phyloP scores from a whole-genome alignment of 768 basidiomycete genomes.

The Rossbeevera mucosa region DNA sequence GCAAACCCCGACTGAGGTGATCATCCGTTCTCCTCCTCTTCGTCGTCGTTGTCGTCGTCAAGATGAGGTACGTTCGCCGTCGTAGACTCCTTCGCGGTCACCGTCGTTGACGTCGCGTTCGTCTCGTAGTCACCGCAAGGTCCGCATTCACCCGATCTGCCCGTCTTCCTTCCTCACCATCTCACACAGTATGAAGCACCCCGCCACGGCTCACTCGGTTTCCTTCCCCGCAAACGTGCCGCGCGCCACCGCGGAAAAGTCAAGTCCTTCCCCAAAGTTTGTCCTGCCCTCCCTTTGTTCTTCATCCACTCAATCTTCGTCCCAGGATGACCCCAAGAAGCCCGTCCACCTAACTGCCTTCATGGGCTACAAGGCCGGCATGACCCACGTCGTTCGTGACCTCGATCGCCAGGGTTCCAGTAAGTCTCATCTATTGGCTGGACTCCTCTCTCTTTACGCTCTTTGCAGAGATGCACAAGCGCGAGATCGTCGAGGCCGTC shows the following conservation, averaged over 20 bases:
- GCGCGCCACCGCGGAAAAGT: constrained; percentile 98
- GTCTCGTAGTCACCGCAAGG: constrained; percentile 78
- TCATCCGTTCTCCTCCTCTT: constrained; percentile 5
- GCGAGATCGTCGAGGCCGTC: constrained; percentile 98
- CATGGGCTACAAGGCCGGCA: constrained; percentile 99
- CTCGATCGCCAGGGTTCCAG: constrained; percentile 99
- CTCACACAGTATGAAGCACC: constrained; percentile 87
- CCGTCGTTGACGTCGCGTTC: neutral
- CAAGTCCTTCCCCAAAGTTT: constrained; percentile 97
- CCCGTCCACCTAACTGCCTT: constrained; percentile 97
- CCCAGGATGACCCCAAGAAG: constrained; percentile 98
- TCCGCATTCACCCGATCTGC: constrained; percentile 33
- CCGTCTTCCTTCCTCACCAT: constrained; percentile 10
- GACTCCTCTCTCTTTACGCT: neutral
- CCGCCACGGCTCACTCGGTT: constrained; percentile 96
- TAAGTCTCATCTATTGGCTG: constrained; percentile 41
- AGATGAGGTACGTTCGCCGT: constrained; percentile 58
- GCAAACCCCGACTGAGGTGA: constrained; percentile 21
- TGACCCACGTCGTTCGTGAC: constrained; percentile 99
- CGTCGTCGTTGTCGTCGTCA: constrained; percentile 29
- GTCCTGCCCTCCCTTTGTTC: constrained; percentile 17
- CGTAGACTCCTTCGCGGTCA: neutral
- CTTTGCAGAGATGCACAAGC: constrained; percentile 95
- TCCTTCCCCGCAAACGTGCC: constrained; percentile 93
- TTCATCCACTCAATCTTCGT: constrained; percentile 5